Conservation (phyloP, 2,329 filamentous ascomycete genomes). For the Aspergillus udagawae region DNA sequence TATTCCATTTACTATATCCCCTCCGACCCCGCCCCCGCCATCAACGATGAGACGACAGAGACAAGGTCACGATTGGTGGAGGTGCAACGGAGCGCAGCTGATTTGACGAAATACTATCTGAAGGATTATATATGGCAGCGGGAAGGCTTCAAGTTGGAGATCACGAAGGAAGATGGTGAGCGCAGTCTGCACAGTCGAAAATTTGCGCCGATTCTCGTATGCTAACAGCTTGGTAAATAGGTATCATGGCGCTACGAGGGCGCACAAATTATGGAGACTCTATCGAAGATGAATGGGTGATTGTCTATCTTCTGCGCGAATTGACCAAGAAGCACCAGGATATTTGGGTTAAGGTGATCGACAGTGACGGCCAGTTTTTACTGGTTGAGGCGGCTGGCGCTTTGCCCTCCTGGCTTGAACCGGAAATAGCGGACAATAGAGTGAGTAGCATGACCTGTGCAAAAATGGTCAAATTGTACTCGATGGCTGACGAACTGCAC, state of each 20-base stretch:
- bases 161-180: conserved; percentile 58
- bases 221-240: conserved; percentile 24
- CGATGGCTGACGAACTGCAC: not conserved
- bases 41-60: conserved; percentile 50
- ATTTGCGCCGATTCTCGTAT: conserved; percentile 5
- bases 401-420: conserved; percentile 84
- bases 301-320: conserved; percentile 83
- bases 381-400: conserved; percentile 88
- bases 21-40: conserved; percentile 49
- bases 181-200: not conserved
- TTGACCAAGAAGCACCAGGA: conserved; percentile 68
- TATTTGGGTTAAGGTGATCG: conserved; percentile 77
- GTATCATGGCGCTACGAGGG: conserved; percentile 63
- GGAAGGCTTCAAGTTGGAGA: conserved; percentile 69
- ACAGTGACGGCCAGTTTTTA: conserved; percentile 92
- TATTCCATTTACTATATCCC: conserved; percentile 75
- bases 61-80: conserved; percentile 61
- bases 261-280: conserved; percentile 87
- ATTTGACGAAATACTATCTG: conserved; percentile 62
- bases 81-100: conserved; percentile 64
- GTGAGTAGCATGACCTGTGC: conserved; percentile 31
- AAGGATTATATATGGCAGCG: conserved; percentile 94
- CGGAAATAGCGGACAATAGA: conserved; percentile 80
- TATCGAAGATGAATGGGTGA: conserved; percentile 94
- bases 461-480: not conserved